Evolutionary conservation across 179 eudicot species (phyloP), one percentile per base, ranked within the genome.

Genomic region (Actinidia arguta): DNA sequence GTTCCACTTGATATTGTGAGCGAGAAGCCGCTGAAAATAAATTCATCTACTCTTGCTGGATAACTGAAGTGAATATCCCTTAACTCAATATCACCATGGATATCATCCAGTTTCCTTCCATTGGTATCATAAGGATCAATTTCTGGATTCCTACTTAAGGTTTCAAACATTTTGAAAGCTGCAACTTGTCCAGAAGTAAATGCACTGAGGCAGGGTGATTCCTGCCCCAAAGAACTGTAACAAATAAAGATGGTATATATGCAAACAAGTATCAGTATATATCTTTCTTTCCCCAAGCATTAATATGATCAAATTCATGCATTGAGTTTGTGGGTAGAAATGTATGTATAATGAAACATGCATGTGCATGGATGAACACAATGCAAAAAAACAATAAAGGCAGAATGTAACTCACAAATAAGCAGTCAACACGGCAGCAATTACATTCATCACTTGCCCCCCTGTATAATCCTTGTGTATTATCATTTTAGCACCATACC

Each of bases 151-250:
- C 90, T 68, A 7, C 78, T 81, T 48, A 89, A 85, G 12, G 88
- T 86, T 80, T 86, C 85, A 76, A 85, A 89, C 84, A 89, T 84
- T 80, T 85, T 89, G 82, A 36, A 83, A 1, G 92, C 90, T 70
- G 91, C 88, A 64, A 84, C 87, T 70, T 78, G 88, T n/a, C 89
- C 89, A 14, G 86, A 81, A 3, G 85, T 61, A 74, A 87, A 85
- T 64, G 85, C 87, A 64, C 79, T 81, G 22, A 89, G 46, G 63
- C 82, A 81, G 11, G 90, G 88, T 11, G 90, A 83, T 50, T 84
- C 83, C 36, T 89, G 88, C 2, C 88, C 90, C 27, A 89, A 68
- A 14, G 88, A 78, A 62, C 91, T 89, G 75, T 50, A 14, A 44
- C 12, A 63, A 56, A 4, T 12, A 1, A 14, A 56, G 51, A 64